phyloP scores from a whole-genome alignment of 768 basidiomycete genomes.

The Galerina marginata region DNA sequence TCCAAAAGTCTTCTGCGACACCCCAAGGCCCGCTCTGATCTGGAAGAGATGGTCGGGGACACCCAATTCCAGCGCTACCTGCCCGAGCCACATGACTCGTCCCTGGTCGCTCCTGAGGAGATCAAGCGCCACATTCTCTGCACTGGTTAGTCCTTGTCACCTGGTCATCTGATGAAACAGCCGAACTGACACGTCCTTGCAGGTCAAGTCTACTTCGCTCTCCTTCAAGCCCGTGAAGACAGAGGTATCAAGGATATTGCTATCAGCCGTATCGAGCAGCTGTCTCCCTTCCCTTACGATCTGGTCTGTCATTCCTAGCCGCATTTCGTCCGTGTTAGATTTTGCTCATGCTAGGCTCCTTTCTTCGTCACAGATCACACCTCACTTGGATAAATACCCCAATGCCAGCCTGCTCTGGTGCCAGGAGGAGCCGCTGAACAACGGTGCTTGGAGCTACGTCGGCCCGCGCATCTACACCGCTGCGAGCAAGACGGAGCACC shows the following conservation, averaged over 20 bases:
- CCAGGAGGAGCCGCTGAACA: conserved; percentile 97
- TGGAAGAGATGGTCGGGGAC: conserved; percentile 89
- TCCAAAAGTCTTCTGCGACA: conserved; percentile 96
- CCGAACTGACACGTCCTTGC: background rate
- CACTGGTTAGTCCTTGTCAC: conserved; percentile 51
- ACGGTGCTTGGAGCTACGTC: conserved; percentile 96
- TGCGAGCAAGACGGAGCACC: conserved; percentile 87
- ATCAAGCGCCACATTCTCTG: conserved; percentile 93
- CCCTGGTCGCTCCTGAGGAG: conserved; percentile 78
- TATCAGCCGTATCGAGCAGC: conserved; percentile 92
- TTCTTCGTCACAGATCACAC: conserved; percentile 63
- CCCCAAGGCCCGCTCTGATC: conserved; percentile 84
- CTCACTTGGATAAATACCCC: conserved; percentile 95
- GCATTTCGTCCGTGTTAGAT: background rate
- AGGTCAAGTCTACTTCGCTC: conserved; percentile 94
- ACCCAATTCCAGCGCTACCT: conserved; percentile 94
- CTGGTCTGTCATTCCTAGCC: conserved; percentile 53
- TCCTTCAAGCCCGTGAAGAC: conserved; percentile 89
- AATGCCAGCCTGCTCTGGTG: conserved; percentile 95
- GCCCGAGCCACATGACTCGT: conserved; percentile 75
- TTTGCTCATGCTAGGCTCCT: no score
- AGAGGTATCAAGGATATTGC: conserved; percentile 91
- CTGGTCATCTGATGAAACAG: background rate
- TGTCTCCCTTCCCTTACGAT: conserved; percentile 98
- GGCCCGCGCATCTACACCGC: conserved; percentile 94